Evolutionary conservation across 805 yeast genomes (phyloP), one percentile per base, ranked within the genome.

Genomic region (Cyberlindnera euphorbiae): DNA sequence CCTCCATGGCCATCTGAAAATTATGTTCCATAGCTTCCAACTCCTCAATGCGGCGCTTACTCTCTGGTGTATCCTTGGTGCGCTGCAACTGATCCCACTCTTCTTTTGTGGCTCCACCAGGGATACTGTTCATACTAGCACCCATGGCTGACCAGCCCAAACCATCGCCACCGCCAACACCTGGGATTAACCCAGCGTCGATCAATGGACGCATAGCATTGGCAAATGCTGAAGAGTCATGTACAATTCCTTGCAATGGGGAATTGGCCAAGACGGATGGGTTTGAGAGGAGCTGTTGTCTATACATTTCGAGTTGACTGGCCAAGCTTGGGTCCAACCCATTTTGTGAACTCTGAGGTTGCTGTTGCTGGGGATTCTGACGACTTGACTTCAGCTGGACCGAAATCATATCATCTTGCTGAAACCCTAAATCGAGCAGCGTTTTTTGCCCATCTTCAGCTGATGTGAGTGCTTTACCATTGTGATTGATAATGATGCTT

Each of bases 1-100:
- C 78, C 40, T 89, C 97, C 56, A 79, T 69, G 0, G 98, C 97
- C 45, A 76, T 68, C 30, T 76, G 69, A 67, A 83, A 66, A 53
- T 87, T 86, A 44, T 86, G 94, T 41, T 86, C 85, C 32, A 90
- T 79, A 42, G 77, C 74, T 36, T 81, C 80, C 36, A 80, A 50
- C 49, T 85, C 90, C 53, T 78, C 47, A 29, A 86, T 79, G 46
- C 71, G 70, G 15, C 67, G 69, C 49, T 82, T 87, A 41, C 72
- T 78, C 24, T 73, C 84, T 14, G 85, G 84, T 48, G 76, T 71
- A 52, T 81, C 85, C 4, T 89, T 89, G 47, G 82, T 73, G 28
- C 67, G 66, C 55, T 79, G 75, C 17, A 83, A 52, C 28, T 68
- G 59, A 24, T 61, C 58, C 43, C 79, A 59, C 50, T 82, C 85